A percentile compares a stretch with the other conserved stretches of the same genome.
Evolutionary conservation across 768 basidiomycete species (phyloP).

Genomic region (Leucocoprinus birnbaumii): DNA sequence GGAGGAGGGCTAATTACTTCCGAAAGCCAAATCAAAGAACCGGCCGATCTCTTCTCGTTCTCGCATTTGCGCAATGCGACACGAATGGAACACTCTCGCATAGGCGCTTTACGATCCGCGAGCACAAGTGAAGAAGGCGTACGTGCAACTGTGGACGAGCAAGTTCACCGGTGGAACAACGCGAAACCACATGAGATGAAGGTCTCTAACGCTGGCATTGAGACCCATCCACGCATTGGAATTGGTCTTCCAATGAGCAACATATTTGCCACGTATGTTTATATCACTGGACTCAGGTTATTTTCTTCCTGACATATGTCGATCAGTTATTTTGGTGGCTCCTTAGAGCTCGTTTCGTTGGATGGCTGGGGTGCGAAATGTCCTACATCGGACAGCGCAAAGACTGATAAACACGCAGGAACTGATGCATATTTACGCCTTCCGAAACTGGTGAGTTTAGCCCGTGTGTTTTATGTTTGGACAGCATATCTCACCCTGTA

Average conservation of each 20-base stretch:
- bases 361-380: constrained; percentile 76
- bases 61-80: constrained; percentile 79
- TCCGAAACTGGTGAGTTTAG: constrained; percentile 66
- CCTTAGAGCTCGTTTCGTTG: constrained; percentile 71
- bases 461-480: constrained; percentile 1
- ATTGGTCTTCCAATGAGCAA: constrained; percentile 89
- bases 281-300: neutral
- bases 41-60: constrained; percentile 86
- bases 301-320: neutral
- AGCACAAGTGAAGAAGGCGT: constrained; percentile 61
- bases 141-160: constrained; percentile 78
- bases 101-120: constrained; percentile 65
- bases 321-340: constrained; percentile 69
- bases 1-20: constrained; percentile 69
- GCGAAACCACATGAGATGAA: constrained; percentile 27
- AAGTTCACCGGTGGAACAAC: constrained; percentile 51
- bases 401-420: constrained; percentile 36
- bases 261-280: constrained; percentile 72
- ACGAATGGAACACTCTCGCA: constrained; percentile 61
- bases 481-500: neutral
- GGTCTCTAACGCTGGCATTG: constrained; percentile 42
- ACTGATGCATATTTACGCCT: constrained; percentile 81
- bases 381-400: neutral
- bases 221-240: constrained; percentile 65
- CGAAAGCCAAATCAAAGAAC: constrained; percentile 46